phyloP scores from a whole-genome alignment of 306 rosid species.

The Ceratonia siliqua region DNA sequence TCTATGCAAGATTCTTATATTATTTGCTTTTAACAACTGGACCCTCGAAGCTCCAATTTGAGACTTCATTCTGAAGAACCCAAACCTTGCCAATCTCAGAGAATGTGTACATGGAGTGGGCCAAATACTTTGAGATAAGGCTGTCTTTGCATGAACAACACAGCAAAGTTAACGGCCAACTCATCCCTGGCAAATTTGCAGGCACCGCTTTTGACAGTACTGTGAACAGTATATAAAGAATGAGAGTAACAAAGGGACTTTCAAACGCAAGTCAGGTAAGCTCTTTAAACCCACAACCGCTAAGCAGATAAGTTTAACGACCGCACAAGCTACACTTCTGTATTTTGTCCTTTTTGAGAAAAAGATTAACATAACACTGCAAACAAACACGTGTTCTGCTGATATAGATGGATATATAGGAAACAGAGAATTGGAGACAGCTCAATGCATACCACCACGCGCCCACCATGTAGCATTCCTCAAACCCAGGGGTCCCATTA shows the following conservation, averaged over 20 bases:
- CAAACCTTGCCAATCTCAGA: neutral
- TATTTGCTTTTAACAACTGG: too few species aligned
- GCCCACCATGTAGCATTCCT: conserved; percentile 25
- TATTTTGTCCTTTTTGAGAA: neutral
- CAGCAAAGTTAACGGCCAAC: neutral
- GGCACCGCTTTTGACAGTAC: neutral
- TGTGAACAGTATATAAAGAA: neutral
- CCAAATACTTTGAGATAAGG: neutral
- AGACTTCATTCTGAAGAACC: neutral
- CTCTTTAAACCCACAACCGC: neutral
- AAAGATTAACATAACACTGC: conserved; percentile 1
- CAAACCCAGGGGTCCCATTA: conserved; percentile 48
- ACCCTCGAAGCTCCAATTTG: neutral
- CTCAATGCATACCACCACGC: conserved; percentile 26
- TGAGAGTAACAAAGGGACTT: neutral
- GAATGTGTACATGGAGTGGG: neutral
- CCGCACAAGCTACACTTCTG: neutral
- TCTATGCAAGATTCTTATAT: too few species aligned
- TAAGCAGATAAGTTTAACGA: neutral
- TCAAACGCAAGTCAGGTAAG: neutral
- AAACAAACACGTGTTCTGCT: neutral
- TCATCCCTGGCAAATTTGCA: neutral
- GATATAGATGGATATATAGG: neutral
- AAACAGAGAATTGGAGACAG: too few species aligned
- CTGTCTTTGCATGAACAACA: neutral